Percentiles rank a stretch among this genome's conserved stretches.
Evolutionary conservation across 176 grass and related monocot genomes (phyloP).

Genomic region (Alloteropsis semialata): DNA sequence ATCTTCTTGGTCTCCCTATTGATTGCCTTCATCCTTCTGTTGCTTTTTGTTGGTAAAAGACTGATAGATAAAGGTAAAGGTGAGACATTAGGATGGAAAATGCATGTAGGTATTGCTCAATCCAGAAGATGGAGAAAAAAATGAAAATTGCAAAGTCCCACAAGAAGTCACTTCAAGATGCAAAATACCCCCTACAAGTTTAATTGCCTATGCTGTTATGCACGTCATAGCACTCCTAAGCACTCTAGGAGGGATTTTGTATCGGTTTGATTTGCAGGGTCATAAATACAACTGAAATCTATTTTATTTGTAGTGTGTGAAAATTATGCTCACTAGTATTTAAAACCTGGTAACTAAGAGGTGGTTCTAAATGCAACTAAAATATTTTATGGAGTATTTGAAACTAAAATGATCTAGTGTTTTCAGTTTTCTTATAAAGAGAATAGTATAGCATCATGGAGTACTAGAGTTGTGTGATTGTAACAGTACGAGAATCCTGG

Average conservation of each 20-base stretch:
- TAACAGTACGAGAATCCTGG: slow-evolving; percentile 47
- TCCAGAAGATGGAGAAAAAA: neutral
- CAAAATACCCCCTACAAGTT: too few relatives aligned
- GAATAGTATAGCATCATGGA: neutral
- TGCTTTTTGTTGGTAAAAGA: slow-evolving; percentile 56
- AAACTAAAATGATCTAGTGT: too few relatives aligned
- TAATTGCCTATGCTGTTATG: neutral
- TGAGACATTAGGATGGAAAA: neutral
- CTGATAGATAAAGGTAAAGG: neutral
- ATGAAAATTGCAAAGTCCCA: too few relatives aligned
- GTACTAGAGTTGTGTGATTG: neutral
- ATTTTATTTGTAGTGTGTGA: too few relatives aligned
- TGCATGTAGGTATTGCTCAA: neutral
- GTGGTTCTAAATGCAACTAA: neutral
- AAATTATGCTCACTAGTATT: too few relatives aligned
- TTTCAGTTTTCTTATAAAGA: neutral
- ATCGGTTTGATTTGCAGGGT: neutral
- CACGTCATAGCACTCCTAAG: too few relatives aligned
- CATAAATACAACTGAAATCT: neutral
- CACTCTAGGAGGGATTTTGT: neutral
- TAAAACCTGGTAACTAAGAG: too few relatives aligned
- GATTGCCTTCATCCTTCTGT: slow-evolving; percentile 56
- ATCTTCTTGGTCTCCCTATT: slow-evolving; percentile 40
- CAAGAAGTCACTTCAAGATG: too few relatives aligned
- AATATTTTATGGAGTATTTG: neutral